phyloP scores from a whole-genome alignment of 2,329 filamentous ascomycete genomes.

The Cadophora sp. region DNA sequence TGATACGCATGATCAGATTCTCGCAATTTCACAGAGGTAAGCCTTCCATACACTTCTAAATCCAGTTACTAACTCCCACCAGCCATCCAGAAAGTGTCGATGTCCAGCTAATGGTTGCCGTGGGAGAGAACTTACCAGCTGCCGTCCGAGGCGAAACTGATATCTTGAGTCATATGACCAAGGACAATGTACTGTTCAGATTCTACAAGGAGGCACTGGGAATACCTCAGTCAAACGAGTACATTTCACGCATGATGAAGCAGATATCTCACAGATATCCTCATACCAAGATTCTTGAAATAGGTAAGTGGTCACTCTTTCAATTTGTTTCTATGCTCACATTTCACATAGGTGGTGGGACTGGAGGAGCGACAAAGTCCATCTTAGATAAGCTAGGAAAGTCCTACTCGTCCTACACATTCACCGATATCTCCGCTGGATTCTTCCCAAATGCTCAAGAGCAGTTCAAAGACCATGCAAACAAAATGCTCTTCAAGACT shows the following conservation, averaged over 20 bases:
- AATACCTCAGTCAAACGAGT: slow-evolving; percentile 3
- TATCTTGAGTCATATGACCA: slow-evolving; percentile 1
- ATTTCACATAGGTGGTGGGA: too few relatives aligned
- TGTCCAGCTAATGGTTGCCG: neutral
- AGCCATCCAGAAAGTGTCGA: neutral
- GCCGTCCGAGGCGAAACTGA: neutral
- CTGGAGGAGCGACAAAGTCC: neutral
- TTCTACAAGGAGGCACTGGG: slow-evolving; percentile 10
- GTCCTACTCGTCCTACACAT: slow-evolving; percentile 39
- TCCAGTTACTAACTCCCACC: neutral
- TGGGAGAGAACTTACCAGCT: slow-evolving; percentile 7
- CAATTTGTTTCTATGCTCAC: too few relatives aligned
- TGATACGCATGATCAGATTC: slow-evolving; percentile 4
- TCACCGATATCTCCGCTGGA: slow-evolving; percentile 49
- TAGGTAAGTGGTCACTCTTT: neutral
- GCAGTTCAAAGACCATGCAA: slow-evolving; percentile 33
- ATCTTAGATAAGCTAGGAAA: neutral
- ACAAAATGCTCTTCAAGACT: slow-evolving; percentile 44
- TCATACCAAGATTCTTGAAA: neutral
- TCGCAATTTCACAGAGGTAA: neutral
- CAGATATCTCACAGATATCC: neutral
- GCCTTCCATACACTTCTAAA: too few relatives aligned
- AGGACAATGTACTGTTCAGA: neutral
- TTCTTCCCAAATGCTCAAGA: slow-evolving; percentile 47
- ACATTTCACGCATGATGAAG: neutral